Evolutionary conservation across 1,284 basidiomycete species (phyloP), one percentile per base, ranked within the genome.

Genomic region (Schizopora paradoxa): DNA sequence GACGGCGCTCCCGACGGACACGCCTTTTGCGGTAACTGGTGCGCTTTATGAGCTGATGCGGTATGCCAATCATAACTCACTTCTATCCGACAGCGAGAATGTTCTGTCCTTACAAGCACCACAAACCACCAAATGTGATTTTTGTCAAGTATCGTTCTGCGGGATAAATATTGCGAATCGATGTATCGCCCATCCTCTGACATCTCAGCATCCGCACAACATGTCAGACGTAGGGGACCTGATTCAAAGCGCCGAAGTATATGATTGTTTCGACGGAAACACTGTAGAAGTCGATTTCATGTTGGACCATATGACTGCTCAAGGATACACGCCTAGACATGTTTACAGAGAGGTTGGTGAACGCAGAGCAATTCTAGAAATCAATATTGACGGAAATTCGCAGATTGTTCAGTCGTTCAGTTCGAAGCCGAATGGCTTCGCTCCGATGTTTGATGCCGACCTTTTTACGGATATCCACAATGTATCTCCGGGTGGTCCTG

Each of bases 21-120:
- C 53, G 76, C 66, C 6, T 75, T 77, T 54, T 89, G 86, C 53
- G 85, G 83, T 34, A 84, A 87, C 56, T 89, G 85, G 82, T 84
- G 56, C 47, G 69, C 53, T 22, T 14, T 7, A 45, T 21, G 34
- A 18, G 8, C 10, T 21, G n/a, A 34, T 46, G 13, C 32, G 31
- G 23, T 18, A 22, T 25, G 14, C 27, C 29, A 41, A 46, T 43
- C 41, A 34, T 39, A 39, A 18, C 22, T 26, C 26, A 29, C 19
- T 46, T 13, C 38, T 18, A 29, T 13, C 36, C 37, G 22, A 8
- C 48, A 86, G 84, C 56, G 86, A 88, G 63, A 83, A 75, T 56
- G 60, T 87, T 4, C 70, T 87, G 21, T 82, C 84, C 19, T 62
- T 81, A 1, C 67, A 64, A 23, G 85, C 86, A 10, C 86, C 86